phyloP scores from a whole-genome alignment of 2,329 filamentous ascomycete genomes.

The Botrytis aclada region DNA sequence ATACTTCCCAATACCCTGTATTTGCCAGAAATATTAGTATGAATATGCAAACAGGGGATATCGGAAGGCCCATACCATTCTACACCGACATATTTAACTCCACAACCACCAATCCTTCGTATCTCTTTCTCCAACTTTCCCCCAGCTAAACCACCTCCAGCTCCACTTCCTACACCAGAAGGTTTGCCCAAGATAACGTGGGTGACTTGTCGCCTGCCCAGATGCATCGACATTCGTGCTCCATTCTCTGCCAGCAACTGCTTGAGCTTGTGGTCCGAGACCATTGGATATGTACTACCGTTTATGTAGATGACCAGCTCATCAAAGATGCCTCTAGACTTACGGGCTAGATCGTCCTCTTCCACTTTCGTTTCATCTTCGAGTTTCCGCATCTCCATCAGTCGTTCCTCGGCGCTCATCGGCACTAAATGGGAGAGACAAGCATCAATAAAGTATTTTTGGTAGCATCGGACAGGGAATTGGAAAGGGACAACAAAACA shows the following conservation, averaged over 20 bases:
- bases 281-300: slow-evolving; percentile 74
- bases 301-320: slow-evolving; percentile 80
- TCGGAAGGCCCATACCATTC: slow-evolving; percentile 60
- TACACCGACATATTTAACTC: slow-evolving; percentile 74
- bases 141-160: slow-evolving; percentile 72
- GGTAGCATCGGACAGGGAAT: slow-evolving; percentile 13
- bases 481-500: slow-evolving; percentile 16
- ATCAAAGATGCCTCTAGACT: slow-evolving; percentile 55
- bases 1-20: slow-evolving; percentile 78
- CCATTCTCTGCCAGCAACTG: slow-evolving; percentile 72
- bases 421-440: slow-evolving; percentile 36
- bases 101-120: slow-evolving; percentile 59
- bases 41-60: slow-evolving; percentile 16
- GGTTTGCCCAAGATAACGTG: slow-evolving; percentile 77
- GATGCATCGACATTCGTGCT: slow-evolving; percentile 64
- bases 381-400: slow-evolving; percentile 41
- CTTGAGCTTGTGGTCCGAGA: slow-evolving; percentile 86
- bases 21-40: slow-evolving; percentile 17
- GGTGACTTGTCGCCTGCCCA: slow-evolving; percentile 72
- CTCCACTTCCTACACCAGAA: slow-evolving; percentile 47
- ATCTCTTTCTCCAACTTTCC: slow-evolving; percentile 83
- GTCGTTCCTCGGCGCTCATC: slow-evolving; percentile 26
- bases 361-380: slow-evolving; percentile 52
- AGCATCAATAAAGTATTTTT: slow-evolving; percentile 19
- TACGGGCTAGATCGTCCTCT: slow-evolving; percentile 30